Evolutionary conservation across 208 protist genomes (phyloP), one percentile per base, ranked within the genome.

Genomic region (Trypanosoma congolense): DNA sequence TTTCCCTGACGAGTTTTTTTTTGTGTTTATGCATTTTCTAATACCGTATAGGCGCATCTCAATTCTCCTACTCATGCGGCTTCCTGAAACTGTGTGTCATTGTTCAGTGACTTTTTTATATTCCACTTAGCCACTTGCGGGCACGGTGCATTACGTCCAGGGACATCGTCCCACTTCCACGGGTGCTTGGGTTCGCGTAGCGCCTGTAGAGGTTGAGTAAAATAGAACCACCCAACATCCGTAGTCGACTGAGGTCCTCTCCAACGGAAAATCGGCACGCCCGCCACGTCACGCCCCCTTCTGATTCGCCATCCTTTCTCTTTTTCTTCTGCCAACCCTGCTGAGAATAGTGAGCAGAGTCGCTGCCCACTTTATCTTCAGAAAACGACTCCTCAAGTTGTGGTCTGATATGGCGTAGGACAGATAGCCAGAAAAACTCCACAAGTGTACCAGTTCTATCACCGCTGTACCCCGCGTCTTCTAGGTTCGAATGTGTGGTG

Each of bases 391-490:
- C 42, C 43, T 47, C 18, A 18, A 67, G n/a, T 28, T 67, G 51
- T 18, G 51, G 26, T 35, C 35, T 42, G 21, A 67, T 38, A 25
- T 55, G 21, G 8, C 54, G 52, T 21, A 60, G 18, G 4, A 67
- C 61, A 46, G 52, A 67, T 2, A 56, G 35, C 61, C 61, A 67
- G 42, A 67, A 67, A 21, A 52, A 40, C 45, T 52, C 36, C 31
- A 58, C 61, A 35, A 61, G 47, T 29, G 26, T 18, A 4, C 60
- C 53, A 29, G 53, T 51, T 36, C 26, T n/a, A 2, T 48, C 40
- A 3, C 19, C 8, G 19, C 19, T 16, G 22, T n/a, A n/a, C 25
- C 48, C 38, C 0, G 19, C 57, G 30, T 49, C 38, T 33, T 44
- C 19, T 50, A 9, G 42, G 6, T 46, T 5, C 42, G 21, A 24